Evolutionary conservation across 2,329 filamentous ascomycete genomes (phyloP).

Genomic region (Curvularia verruculosa): DNA sequence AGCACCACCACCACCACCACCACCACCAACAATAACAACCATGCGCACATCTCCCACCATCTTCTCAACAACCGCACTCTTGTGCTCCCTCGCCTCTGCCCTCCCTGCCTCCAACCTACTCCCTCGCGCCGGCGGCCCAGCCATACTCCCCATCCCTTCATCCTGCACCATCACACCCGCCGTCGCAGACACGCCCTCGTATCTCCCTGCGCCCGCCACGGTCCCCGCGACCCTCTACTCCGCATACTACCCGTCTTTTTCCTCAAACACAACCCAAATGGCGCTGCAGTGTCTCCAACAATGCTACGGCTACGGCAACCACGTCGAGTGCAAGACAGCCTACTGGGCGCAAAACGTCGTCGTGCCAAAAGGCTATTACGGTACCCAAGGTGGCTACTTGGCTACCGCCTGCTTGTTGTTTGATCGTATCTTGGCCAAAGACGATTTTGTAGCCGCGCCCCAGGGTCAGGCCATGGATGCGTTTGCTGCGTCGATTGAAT

Average conservation of each 20-base stretch:
- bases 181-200: conserved; percentile 20
- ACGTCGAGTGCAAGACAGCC: conserved; percentile 44
- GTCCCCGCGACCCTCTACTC: conserved; percentile 33
- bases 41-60: conserved; percentile 8
- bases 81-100: conserved; percentile 12
- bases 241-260: conserved; percentile 43
- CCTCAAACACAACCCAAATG: conserved; percentile 35
- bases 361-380: conserved; percentile 44
- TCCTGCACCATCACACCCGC: conserved; percentile 46
- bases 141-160: conserved; percentile 38
- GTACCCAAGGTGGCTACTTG: conserved; percentile 37
- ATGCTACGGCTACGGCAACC: conserved; percentile 50
- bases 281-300: conserved; percentile 48
- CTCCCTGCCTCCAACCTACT: conserved; percentile 6
- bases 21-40: conserved; percentile 5
- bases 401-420: conserved; percentile 49
- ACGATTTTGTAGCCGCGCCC: conserved; percentile 40
- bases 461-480: conserved; percentile 40
- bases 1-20: background rate
- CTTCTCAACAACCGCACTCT: background rate
- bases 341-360: conserved; percentile 49
- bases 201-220: conserved; percentile 30
- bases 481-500: conserved; percentile 44
- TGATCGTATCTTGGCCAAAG: conserved; percentile 27
- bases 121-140: conserved; percentile 46